Percentiles rank a stretch among this genome's conserved stretches.
Evolutionary conservation across 768 basidiomycete genomes (phyloP).

Genomic region (Hygrocybe punicea): DNA sequence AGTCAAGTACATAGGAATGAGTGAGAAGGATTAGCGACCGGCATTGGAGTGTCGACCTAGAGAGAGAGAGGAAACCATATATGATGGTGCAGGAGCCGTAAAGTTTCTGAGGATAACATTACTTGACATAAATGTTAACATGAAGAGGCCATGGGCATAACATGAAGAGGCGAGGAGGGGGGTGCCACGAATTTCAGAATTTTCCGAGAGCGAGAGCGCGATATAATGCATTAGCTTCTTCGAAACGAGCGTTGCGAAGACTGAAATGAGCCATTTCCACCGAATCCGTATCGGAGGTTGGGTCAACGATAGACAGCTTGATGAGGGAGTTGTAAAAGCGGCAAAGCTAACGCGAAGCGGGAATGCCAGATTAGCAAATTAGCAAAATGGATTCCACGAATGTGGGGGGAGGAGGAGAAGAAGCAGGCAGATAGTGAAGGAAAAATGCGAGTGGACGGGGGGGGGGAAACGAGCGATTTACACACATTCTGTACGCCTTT

Average conservation of each 20-base stretch:
- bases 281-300: constrained; percentile 60
- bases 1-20: no score
- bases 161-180: background rate
- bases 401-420: no score
- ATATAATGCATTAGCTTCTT: constrained; percentile 74
- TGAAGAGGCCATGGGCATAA: background rate
- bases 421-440: background rate
- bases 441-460: constrained; percentile 2
- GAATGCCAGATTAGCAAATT: background rate
- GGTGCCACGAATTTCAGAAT: constrained; percentile 27
- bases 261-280: constrained; percentile 79
- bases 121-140: background rate
- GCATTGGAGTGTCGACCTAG: no score
- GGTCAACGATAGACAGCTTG: constrained; percentile 62
- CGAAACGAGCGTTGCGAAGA: constrained; percentile 65
- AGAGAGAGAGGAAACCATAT: background rate
- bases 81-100: no score
- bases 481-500: constrained; percentile 71
- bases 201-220: constrained; percentile 53
- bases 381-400: no score
- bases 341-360: constrained; percentile 51
- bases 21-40: background rate
- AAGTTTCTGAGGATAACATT: background rate
- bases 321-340: constrained; percentile 73
- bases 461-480: constrained; percentile 7